Conservation (phyloP, 2,329 filamentous ascomycete genomes). For the Colletotrichum sp. region DNA sequence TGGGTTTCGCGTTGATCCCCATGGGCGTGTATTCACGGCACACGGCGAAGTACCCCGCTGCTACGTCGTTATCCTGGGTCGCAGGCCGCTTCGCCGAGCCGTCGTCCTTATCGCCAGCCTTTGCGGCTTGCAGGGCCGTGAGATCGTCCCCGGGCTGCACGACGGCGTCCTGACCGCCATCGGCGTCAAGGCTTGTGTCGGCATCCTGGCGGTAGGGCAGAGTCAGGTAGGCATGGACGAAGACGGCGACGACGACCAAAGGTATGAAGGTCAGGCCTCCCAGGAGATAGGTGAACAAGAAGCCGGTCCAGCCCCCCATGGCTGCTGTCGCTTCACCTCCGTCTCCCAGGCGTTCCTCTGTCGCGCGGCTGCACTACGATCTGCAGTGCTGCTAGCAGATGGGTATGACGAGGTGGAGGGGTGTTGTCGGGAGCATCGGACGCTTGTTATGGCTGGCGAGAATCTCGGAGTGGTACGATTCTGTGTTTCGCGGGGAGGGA, state of each 20-base stretch:
- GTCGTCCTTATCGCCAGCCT: slow-evolving; percentile 63
- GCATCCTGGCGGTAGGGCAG: slow-evolving; percentile 60
- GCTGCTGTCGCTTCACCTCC: slow-evolving; percentile 11
- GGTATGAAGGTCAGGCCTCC: slow-evolving; percentile 91
- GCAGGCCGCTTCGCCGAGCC: slow-evolving; percentile 50
- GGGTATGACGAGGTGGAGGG: not conserved
- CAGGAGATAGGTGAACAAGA: slow-evolving; percentile 80
- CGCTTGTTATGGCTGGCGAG: not conserved
- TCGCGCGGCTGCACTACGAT: not conserved
- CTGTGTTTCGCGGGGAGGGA: not conserved
- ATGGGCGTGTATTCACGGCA: slow-evolving; percentile 91
- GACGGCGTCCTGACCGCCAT: slow-evolving; percentile 38
- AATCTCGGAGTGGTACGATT: not conserved
- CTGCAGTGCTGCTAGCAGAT: slow-evolving; percentile 10
- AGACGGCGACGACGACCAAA: slow-evolving; percentile 64
- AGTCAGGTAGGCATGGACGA: slow-evolving; percentile 72
- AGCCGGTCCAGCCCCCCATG: slow-evolving; percentile 59
- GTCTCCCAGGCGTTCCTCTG: not conserved
- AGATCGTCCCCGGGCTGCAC: slow-evolving; percentile 69
- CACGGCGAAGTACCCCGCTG: slow-evolving; percentile 93
- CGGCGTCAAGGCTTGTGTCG: slow-evolving; percentile 31
- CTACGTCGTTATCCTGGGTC: slow-evolving; percentile 74
- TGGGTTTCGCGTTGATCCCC: slow-evolving; percentile 90
- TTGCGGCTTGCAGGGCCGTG: slow-evolving; percentile 65
- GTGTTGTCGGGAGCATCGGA: slow-evolving; percentile 8